A percentile compares a stretch with the other conserved stretches of the same genome.
Conservation (phyloP, 2,329 filamentous ascomycete genomes). For the Curvularia eragrostidis region DNA sequence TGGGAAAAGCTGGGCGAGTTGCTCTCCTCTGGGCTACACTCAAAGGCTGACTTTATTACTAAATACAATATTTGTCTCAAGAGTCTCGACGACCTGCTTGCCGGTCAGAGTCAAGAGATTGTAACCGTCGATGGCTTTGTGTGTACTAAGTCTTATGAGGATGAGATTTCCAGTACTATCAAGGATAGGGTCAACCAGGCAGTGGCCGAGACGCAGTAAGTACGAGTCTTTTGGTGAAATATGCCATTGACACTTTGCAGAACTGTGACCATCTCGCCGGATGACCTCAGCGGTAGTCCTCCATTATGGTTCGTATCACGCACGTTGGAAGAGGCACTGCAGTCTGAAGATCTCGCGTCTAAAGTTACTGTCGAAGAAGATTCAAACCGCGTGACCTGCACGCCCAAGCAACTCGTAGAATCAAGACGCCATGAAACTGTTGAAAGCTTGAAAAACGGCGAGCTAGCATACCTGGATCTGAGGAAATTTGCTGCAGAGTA, state of each 20-base stretch:
- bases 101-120: constrained; percentile 18
- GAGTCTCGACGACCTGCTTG: constrained; percentile 32
- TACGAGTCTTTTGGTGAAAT: background rate
- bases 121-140: constrained; percentile 27
- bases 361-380: constrained; percentile 26
- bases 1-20: constrained; percentile 15
- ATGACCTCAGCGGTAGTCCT: constrained; percentile 29
- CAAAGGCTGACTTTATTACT: constrained; percentile 26
- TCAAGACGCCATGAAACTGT: constrained; percentile 27
- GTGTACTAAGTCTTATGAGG: constrained; percentile 21
- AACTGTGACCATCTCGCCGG: constrained; percentile 21
- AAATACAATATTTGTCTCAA: constrained; percentile 32
- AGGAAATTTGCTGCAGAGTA: constrained; percentile 25
- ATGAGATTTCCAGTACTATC: constrained; percentile 2
- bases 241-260: constrained; percentile 16
- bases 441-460: constrained; percentile 27
- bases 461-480: constrained; percentile 31
- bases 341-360: constrained; percentile 13
- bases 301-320: constrained; percentile 35
- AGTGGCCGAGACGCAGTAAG: constrained; percentile 26
- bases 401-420: constrained; percentile 30
- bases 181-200: constrained; percentile 16
- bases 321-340: constrained; percentile 18
- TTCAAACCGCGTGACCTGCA: constrained; percentile 25
- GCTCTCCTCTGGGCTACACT: constrained; percentile 21